Percentiles rank a stretch among this genome's conserved stretches.
Evolutionary conservation across 345 rosid genomes (phyloP).

Genomic region (Brassica rapa): DNA sequence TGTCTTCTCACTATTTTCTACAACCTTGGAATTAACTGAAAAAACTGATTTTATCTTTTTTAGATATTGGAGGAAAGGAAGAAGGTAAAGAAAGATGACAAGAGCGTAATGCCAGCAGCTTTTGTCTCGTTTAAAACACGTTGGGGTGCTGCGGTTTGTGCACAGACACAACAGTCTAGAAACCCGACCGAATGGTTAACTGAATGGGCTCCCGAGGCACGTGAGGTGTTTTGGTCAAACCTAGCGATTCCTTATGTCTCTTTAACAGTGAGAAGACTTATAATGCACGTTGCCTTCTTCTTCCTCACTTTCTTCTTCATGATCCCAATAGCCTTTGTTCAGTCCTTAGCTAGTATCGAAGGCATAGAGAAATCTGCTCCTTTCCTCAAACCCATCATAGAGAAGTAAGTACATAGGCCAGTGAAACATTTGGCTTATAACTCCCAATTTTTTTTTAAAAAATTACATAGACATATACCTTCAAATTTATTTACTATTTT

Average conservation of each 20-base stretch:
- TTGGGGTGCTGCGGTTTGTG: slow-evolving; percentile 99
- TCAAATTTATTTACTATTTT: too few relatives aligned
- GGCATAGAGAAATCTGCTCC: slow-evolving; percentile 75
- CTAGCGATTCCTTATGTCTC: slow-evolving; percentile 83
- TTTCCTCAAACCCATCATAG: slow-evolving; percentile 61
- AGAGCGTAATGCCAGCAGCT: slow-evolving; percentile 81
- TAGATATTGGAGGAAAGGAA: slow-evolving; percentile 73
- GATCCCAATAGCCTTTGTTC: slow-evolving; percentile 90
- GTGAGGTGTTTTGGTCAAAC: slow-evolving; percentile 89
- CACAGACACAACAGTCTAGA: slow-evolving; percentile 88
- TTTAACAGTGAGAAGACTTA: slow-evolving; percentile 67
- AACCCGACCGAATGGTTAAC: slow-evolving; percentile 92
- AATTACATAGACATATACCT: too few relatives aligned
- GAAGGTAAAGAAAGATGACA: slow-evolving; percentile 66
- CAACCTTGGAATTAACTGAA: background rate
- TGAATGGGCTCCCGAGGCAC: slow-evolving; percentile 96
- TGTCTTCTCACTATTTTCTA: too few relatives aligned
- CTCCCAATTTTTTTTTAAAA: too few relatives aligned
- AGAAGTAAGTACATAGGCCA: slow-evolving; percentile 38
- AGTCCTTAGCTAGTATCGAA: slow-evolving; percentile 83
- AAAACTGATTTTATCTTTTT: slow-evolving; percentile 6
- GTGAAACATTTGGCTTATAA: too few relatives aligned
- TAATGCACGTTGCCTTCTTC: slow-evolving; percentile 84
- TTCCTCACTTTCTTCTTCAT: slow-evolving; percentile 95
- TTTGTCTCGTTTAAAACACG: slow-evolving; percentile 93